phyloP scores from a whole-genome alignment of 306 rosid genomes.

The Cicer yamashitae region DNA sequence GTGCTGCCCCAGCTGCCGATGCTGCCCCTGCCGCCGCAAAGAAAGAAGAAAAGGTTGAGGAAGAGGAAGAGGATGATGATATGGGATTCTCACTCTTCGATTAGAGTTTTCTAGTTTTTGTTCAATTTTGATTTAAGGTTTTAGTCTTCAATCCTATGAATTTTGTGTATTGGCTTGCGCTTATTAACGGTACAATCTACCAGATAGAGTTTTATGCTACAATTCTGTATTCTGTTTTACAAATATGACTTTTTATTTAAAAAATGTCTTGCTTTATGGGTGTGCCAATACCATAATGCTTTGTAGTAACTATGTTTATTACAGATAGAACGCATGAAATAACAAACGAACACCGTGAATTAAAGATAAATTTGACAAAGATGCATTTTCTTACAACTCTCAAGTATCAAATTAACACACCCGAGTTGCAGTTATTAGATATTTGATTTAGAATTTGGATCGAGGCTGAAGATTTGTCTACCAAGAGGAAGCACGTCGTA shows the following conservation, averaged over 20 bases:
- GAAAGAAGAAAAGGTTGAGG: conserved; percentile 65
- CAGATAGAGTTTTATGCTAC: conserved; percentile 37
- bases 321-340: too few relatives aligned
- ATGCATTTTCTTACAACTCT: neutral
- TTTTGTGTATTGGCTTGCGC: conserved; percentile 49
- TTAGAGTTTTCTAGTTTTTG: conserved; percentile 50
- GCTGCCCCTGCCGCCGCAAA: conserved; percentile 60
- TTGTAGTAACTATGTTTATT: too few relatives aligned
- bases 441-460: too few relatives aligned
- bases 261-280: neutral
- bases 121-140: conserved; percentile 30
- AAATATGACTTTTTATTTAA: neutral
- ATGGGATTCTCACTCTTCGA: conserved; percentile 90
- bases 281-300: neutral
- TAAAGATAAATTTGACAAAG: neutral
- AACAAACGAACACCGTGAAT: too few relatives aligned
- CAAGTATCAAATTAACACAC: too few relatives aligned
- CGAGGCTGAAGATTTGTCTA: too few relatives aligned
- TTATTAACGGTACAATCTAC: conserved; percentile 25
- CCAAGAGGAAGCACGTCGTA: too few relatives aligned
- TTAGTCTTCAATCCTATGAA: conserved; percentile 31
- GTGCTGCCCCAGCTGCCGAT: conserved; percentile 60
- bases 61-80: conserved; percentile 87
- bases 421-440: too few relatives aligned
- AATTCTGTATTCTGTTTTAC: conserved; percentile 1